Evolutionary conservation across 2,329 filamentous ascomycete genomes (phyloP).

Genomic region (Cyphellophora attinorum): DNA sequence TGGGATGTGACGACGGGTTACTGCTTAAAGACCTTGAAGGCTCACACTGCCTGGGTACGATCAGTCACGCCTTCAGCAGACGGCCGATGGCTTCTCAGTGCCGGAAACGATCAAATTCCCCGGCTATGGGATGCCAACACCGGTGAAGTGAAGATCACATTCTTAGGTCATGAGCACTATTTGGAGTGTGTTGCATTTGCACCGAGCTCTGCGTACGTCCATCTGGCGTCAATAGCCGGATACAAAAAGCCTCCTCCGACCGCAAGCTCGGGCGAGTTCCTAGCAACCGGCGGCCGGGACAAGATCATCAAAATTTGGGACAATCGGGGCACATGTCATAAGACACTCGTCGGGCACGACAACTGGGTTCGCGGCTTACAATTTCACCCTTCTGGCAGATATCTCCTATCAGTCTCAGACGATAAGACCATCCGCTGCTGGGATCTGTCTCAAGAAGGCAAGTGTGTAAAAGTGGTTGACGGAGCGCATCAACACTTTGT

Average conservation of each 20-base stretch:
- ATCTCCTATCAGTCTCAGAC: conserved; percentile 74
- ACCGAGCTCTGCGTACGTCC: conserved; percentile 65
- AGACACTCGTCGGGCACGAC: conserved; percentile 77
- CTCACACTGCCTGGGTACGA: conserved; percentile 85
- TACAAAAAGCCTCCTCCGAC: conserved; percentile 70
- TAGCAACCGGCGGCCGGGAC: conserved; percentile 81
- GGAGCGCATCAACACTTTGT: conserved; percentile 79
- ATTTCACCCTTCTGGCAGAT: conserved; percentile 89
- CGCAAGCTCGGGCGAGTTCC: conserved; percentile 70
- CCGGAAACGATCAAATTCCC: conserved; percentile 71
- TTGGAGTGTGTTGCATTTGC: conserved; percentile 83
- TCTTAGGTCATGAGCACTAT: conserved; percentile 78
- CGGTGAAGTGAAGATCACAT: conserved; percentile 65
- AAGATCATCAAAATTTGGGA: conserved; percentile 91
- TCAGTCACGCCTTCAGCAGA: conserved; percentile 75
- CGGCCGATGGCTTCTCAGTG: conserved; percentile 72
- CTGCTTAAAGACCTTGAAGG: conserved; percentile 79
- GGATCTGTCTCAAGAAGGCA: conserved; percentile 84
- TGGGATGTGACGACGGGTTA: conserved; percentile 94
- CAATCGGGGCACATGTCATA: conserved; percentile 70
- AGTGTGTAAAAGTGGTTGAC: conserved; percentile 71
- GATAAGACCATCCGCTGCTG: conserved; percentile 91
- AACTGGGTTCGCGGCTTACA: conserved; percentile 84
- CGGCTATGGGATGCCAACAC: conserved; percentile 76
- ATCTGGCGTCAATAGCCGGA: conserved; percentile 68